phyloP scores from a whole-genome alignment of 768 basidiomycete species.

The Hypsizygus marmoreus region DNA sequence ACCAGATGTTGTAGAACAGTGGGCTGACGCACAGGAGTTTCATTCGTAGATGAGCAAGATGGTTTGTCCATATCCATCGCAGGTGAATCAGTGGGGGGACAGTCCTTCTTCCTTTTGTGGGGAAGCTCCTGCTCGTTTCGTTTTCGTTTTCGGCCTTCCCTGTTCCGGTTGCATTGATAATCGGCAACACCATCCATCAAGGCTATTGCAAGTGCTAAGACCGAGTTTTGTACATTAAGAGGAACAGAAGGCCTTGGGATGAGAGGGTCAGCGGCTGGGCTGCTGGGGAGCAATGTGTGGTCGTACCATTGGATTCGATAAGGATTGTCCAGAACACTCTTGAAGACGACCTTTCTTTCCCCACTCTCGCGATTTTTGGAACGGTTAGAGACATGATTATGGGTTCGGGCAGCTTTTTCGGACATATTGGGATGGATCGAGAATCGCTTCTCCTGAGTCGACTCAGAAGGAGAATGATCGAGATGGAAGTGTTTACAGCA shows the following conservation, averaged over 20 bases:
- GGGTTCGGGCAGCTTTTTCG: slow-evolving; percentile 49
- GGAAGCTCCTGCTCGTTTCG: slow-evolving; percentile 11
- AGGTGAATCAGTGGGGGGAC: neutral
- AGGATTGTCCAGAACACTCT: slow-evolving; percentile 71
- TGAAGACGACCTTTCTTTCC: slow-evolving; percentile 69
- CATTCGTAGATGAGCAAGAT: neutral
- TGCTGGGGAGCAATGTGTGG: slow-evolving; percentile 8
- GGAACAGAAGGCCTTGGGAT: slow-evolving; percentile 62
- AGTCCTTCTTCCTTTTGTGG: slow-evolving; percentile 15
- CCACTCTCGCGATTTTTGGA: slow-evolving; percentile 43
- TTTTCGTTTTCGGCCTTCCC: slow-evolving; percentile 42
- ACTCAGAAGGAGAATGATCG: no score
- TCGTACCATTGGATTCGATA: slow-evolving; percentile 68
- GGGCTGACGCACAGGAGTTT: slow-evolving; percentile 27
- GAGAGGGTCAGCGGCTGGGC: slow-evolving; percentile 9
- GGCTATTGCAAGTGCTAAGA: slow-evolving; percentile 52
- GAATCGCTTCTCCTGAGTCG: no score
- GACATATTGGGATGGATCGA: slow-evolving; percentile 39
- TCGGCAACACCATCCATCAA: slow-evolving; percentile 52
- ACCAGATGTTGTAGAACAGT: slow-evolving; percentile 48
- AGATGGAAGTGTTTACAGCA: no score
- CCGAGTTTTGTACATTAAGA: slow-evolving; percentile 59
- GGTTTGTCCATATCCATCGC: slow-evolving; percentile 1
- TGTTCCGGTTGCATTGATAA: slow-evolving; percentile 37
- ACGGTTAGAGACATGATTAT: slow-evolving; percentile 66